Evolutionary conservation across 306 rosid species (phyloP), one percentile per base, ranked within the genome.

Genomic region (Luffa aegyptiaca): DNA sequence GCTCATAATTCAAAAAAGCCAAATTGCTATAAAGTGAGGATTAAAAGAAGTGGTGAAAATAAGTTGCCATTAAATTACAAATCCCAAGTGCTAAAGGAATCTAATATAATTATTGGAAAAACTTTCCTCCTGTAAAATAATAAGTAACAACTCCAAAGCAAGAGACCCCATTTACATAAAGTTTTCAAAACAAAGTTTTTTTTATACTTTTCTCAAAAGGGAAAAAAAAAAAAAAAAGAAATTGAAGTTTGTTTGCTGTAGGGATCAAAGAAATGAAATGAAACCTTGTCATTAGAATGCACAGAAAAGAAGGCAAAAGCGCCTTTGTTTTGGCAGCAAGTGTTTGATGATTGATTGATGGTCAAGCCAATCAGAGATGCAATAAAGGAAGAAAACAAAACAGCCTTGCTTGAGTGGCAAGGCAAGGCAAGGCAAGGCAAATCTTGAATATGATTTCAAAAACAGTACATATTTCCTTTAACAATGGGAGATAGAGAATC

Each of bases 41-140:
- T 75, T 53, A 9, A 52, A 52, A 75, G 56, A 74, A 74, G 61
- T 37, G 8, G 17, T 17, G 48, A 37, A 75, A 75, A 53, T 75
- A 75, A 75, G 64, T 36, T 75, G 63, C 33, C 62, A 75, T 75
- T 52, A 48, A 75, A 17, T 18, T 35, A 36, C 48, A 52, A 75
- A 53, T 33, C 79, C 48, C 62, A 53, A 75, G 63, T 75, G 63
- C 26, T 52, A 33, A 52, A 75, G 79, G 64, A 75, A 75, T 75
- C 79, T 75, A 52, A 52, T 75, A 3, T 16, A 75, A 74, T 74
- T 74, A 74, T 51, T 74, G 78, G 33, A 9, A 45, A 31, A 72
- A 31, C 16, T 75, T 75, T 52, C 33, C 10, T 36, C 2, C 35
- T 31, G 46, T 52, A 51, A 52, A 75, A 51, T 55, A 53, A 53